A percentile compares a stretch with the other conserved stretches of the same genome.
These are phyloP conservation scores for Capsicum baccatum DNA, from an alignment of 257 asterid species.

Conservation along the genomic window DNA sequence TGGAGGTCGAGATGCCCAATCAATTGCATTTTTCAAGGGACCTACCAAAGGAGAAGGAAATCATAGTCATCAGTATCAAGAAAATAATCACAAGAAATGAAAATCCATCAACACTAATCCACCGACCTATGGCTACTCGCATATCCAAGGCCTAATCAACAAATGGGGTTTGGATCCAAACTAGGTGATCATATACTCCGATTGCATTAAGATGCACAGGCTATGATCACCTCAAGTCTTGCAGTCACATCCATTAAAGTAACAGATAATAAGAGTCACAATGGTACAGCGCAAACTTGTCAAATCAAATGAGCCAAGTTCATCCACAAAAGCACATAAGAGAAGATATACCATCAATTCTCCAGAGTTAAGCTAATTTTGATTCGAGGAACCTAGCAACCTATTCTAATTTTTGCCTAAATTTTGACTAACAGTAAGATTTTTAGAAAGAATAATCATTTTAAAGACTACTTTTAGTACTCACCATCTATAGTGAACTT, in stretches of 20 bases:
- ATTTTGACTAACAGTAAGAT: neutral
- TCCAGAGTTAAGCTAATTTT: neutral
- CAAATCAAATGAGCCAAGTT: neutral
- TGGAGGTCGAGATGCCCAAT: conserved; percentile 93
- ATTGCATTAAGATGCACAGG: neutral
- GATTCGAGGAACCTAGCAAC: neutral
- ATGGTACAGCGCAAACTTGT: neutral
- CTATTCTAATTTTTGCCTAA: neutral
- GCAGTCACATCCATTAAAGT: neutral
- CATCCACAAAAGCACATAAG: neutral
- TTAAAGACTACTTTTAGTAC: too few species aligned
- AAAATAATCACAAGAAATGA: neutral
- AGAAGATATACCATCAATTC: neutral
- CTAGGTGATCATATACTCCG: neutral
- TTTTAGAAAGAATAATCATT: neutral
- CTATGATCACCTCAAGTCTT: neutral
- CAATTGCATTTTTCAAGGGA: conserved; percentile 85
- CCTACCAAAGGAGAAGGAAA: conserved; percentile 41
- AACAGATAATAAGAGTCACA: neutral
- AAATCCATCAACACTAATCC: neutral
- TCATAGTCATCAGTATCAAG: conserved; percentile 11
- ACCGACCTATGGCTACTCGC: neutral
- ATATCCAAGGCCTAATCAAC: neutral
- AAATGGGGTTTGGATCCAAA: neutral
- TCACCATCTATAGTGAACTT: too few species aligned